A percentile compares a stretch with the other conserved stretches of the same genome.
phyloP scores from a whole-genome alignment of 1,284 basidiomycete genomes.

The Jaminaea rosea region DNA sequence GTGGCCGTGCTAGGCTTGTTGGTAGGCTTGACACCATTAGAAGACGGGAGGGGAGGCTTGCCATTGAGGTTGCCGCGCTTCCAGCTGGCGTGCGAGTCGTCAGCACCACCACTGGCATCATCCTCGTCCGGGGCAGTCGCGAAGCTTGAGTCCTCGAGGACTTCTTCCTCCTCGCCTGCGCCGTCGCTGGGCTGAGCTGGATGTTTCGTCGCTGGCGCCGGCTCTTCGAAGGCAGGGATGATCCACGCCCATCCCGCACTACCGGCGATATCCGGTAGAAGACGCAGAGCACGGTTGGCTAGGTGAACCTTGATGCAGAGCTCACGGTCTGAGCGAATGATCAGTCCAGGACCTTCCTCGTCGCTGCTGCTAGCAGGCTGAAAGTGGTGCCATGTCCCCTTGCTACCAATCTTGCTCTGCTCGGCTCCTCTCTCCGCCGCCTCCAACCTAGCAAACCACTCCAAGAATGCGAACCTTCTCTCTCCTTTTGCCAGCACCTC shows the following conservation, averaged over 20 bases:
- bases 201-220: neutral
- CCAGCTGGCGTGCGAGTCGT: no score
- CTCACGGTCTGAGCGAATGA: conserved; percentile 42
- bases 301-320: conserved; percentile 41
- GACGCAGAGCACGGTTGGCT: conserved; percentile 38
- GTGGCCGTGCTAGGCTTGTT: no score
- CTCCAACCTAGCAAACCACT: neutral
- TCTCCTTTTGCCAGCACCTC: no score
- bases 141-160: no score
- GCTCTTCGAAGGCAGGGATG: conserved; percentile 44
- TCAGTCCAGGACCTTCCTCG: conserved; percentile 7
- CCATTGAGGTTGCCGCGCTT: no score
- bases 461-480: neutral
- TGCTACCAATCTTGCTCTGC: neutral
- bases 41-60: no score
- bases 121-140: no score
- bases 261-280: conserved; percentile 37
- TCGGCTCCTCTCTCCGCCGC: neutral
- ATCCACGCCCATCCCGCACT: conserved; percentile 45
- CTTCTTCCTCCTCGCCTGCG: no score
- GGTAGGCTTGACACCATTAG: no score
- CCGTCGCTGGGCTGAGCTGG: neutral
- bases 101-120: neutral
- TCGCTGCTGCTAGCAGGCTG: neutral
- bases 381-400: neutral